Evolutionary conservation across 176 grass and related monocot species (phyloP).

Genomic region (Avena atlantica): DNA sequence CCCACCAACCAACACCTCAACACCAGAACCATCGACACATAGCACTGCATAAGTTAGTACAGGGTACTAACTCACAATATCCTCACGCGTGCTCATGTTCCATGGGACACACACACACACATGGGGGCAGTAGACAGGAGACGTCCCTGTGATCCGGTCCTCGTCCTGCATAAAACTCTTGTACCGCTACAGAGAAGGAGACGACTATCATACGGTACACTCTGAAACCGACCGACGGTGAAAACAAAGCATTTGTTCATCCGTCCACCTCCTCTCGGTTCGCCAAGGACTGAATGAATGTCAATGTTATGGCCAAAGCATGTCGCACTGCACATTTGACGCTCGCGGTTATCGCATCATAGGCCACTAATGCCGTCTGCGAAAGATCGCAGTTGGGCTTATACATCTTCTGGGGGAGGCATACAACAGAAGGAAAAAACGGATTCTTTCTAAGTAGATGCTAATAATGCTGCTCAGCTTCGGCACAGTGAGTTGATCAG

Average conservation of each 20-base stretch:
- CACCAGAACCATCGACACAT: no score
- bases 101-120: not conserved
- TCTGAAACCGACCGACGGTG: not conserved
- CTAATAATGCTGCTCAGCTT: not conserved
- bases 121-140: not conserved
- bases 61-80: not conserved
- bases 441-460: not conserved
- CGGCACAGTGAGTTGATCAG: conserved; percentile 13
- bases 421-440: not conserved
- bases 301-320: no score
- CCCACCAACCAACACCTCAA: not conserved
- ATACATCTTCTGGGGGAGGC: not conserved
- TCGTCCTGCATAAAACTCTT: not conserved
- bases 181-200: not conserved
- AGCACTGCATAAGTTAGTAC: not conserved
- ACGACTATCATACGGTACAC: not conserved
- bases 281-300: no score
- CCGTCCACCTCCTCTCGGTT: no score
- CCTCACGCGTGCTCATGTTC: not conserved
- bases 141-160: no score
- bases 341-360: no score
- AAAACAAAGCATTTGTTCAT: not conserved
- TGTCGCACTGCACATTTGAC: no score
- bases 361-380: no score
- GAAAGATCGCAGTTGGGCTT: not conserved